Evolutionary conservation across 2,329 filamentous ascomycete species (phyloP).

Genomic region (Teratosphaeriaceae sp.): DNA sequence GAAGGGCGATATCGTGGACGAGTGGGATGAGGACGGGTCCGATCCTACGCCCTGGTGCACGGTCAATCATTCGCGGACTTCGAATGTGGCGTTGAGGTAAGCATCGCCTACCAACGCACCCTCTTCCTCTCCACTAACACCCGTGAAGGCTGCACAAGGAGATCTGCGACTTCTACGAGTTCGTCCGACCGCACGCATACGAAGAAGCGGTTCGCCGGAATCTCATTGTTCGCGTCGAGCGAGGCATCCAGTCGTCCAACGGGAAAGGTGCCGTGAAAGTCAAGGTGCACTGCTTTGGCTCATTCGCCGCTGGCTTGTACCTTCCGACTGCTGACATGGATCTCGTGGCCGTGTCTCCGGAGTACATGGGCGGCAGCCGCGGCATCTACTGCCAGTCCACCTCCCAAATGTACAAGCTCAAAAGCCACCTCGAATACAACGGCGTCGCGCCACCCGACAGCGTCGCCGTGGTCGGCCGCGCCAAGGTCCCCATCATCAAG

Average conservation of each 20-base stretch:
- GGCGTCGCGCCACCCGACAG: slow-evolving; percentile 52
- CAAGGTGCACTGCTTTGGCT: slow-evolving; percentile 76
- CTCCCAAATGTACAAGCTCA: slow-evolving; percentile 55
- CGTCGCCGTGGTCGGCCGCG: slow-evolving; percentile 62
- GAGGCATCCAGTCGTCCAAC: slow-evolving; percentile 24
- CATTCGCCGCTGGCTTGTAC: slow-evolving; percentile 73
- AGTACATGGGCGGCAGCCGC: slow-evolving; percentile 50
- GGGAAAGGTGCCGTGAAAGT: slow-evolving; percentile 48
- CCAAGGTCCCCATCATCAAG: slow-evolving; percentile 89
- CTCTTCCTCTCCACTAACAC: slow-evolving; percentile 29
- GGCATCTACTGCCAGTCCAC: slow-evolving; percentile 46
- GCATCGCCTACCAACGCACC: slow-evolving; percentile 7
- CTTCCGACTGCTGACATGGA: slow-evolving; percentile 87
- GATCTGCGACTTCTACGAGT: slow-evolving; percentile 81
- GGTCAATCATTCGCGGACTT: slow-evolving; percentile 31
- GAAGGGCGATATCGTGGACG: slow-evolving; percentile 33
- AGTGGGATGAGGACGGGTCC: slow-evolving; percentile 36
- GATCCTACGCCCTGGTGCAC: slow-evolving; percentile 57
- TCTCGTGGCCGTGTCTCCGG: slow-evolving; percentile 65
- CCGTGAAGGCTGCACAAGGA: slow-evolving; percentile 71
- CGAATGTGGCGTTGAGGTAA: slow-evolving; percentile 20
- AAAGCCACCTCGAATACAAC: slow-evolving; percentile 50
- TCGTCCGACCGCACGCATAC: slow-evolving; percentile 67
- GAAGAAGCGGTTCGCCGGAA: slow-evolving; percentile 70
- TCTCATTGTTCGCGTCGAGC: slow-evolving; percentile 62